A percentile compares a stretch with the other conserved stretches of the same genome.
Conservation (phyloP, 106 monocot genomes). For the Allium cepa region DNA sequence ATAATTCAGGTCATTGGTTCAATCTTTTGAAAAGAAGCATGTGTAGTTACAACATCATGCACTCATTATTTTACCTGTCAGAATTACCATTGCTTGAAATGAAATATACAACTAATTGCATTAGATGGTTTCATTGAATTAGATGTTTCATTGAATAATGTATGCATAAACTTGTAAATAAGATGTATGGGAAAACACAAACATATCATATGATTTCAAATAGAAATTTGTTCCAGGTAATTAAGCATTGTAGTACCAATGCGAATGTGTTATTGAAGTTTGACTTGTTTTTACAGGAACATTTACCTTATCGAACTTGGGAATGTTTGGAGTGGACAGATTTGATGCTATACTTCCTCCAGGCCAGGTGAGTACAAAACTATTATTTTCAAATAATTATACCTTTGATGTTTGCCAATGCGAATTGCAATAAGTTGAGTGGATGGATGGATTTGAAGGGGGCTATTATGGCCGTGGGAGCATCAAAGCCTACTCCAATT, state of each 20-base stretch:
- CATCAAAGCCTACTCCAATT: constrained; percentile 80
- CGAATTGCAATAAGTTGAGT: constrained; percentile 2
- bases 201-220: too few species aligned
- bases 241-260: too few species aligned
- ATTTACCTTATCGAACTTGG: constrained; percentile 89
- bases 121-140: too few species aligned
- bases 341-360: constrained; percentile 98
- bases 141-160: too few species aligned
- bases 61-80: too few species aligned
- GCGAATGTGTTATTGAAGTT: background rate
- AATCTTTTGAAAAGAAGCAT: background rate
- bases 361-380: constrained; percentile 53
- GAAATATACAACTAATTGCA: too few species aligned
- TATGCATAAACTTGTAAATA: too few species aligned
- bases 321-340: constrained; percentile 98
- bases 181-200: too few species aligned
- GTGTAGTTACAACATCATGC: too few species aligned
- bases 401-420: background rate
- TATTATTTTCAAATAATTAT: background rate
- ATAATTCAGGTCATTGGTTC: constrained; percentile 66
- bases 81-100: too few species aligned
- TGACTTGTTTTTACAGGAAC: constrained; percentile 46
- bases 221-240: too few species aligned
- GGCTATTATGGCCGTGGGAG: constrained; percentile 95
- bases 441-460: constrained; percentile 35